Conservation (phyloP, 2,329 filamentous ascomycete genomes). For the Ceratocystis cacaofunesta region DNA sequence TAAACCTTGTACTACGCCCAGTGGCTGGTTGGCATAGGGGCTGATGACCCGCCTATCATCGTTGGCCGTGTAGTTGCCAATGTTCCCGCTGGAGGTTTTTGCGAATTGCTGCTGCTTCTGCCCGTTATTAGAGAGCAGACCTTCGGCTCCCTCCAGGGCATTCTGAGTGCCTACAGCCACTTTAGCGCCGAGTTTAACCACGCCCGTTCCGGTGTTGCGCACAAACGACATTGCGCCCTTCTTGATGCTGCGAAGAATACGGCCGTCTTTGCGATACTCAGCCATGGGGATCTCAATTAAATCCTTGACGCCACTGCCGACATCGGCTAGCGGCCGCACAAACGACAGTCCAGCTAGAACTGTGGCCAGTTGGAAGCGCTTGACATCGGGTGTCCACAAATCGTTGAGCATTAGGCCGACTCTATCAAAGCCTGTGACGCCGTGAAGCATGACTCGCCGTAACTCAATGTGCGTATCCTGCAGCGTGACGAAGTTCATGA, state of each 20-base stretch:
- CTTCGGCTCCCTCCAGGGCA: conserved; percentile 79
- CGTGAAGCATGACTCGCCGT: conserved; percentile 82
- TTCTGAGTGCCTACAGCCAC: conserved; percentile 88
- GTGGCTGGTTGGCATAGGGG: conserved; percentile 85
- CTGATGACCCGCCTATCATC: conserved; percentile 69
- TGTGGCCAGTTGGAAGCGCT: conserved; percentile 71
- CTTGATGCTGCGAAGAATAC: conserved; percentile 77
- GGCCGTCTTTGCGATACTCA: conserved; percentile 88
- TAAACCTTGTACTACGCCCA: conserved; percentile 74
- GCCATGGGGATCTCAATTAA: conserved; percentile 78
- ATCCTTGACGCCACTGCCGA: conserved; percentile 73
- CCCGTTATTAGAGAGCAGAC: conserved; percentile 37
- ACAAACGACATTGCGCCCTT: conserved; percentile 85
- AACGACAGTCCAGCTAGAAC: conserved; percentile 81
- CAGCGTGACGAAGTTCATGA: conserved; percentile 95
- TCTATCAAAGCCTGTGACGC: conserved; percentile 77
- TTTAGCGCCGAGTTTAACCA: conserved; percentile 90
- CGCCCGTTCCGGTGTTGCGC: conserved; percentile 80
- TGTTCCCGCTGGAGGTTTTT: conserved; percentile 19
- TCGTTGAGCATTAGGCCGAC: conserved; percentile 84
- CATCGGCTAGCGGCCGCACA: conserved; percentile 79
- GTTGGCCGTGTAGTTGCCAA: conserved; percentile 23
- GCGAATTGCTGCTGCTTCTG: conserved; percentile 31
- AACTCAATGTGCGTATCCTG: conserved; percentile 79
- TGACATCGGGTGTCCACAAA: conserved; percentile 92